Base-by-base conservation (phyloP, 1,284 basidiomycete genomes). In the Ceratobasidium theobromae region DNA sequence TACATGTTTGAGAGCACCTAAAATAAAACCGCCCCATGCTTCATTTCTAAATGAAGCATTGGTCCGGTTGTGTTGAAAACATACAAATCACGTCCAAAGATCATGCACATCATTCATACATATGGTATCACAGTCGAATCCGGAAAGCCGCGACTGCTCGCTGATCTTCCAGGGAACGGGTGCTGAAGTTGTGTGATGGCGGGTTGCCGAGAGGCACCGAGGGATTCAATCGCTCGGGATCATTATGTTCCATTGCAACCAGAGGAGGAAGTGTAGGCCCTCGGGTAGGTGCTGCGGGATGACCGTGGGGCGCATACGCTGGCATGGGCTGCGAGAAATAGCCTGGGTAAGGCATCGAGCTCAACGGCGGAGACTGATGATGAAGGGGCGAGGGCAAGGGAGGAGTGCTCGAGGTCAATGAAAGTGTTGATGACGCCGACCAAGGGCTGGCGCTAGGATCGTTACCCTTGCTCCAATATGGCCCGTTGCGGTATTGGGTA, bases 321-420 rank as follows among this genome's bases (percentile, higher is more conserved):
- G 25, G 49, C 2, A 6, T n/a, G 5, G 14, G 27, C 28, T 52
- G 49, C 28, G 49, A n/a, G 28, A 52, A 52, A n/a, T 52, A 52
- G 28, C 30, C 30, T 8, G 25, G 12, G 49, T 52, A 32, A 8
- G 49, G 49, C 6, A 28, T 16, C 46, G 49, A 52, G 27, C 16
- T 14, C 16, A 12, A 12, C 3, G 46, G 46, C 35, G 35, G 16
- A 8, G 35, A 16, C 35, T 18, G 33, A 1, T 60, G 57, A 23
- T 62, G 57, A 25, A 62, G 46, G 12, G 57, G 57, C 18, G 57
- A 62, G 30, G 57, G 57, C 46, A 62, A 35, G 1, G 57, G 57
- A 9, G 57, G 57, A 2, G 57, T 62, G 21, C 57, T 62, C 32
- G 57, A 45, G 25, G 28, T 25, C n/a, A 62, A 32, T 28, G 57